A percentile compares a stretch with the other conserved stretches of the same genome.
Conservation (phyloP, 2,329 filamentous ascomycete genomes). For the Botrytis pseudocinerea region DNA sequence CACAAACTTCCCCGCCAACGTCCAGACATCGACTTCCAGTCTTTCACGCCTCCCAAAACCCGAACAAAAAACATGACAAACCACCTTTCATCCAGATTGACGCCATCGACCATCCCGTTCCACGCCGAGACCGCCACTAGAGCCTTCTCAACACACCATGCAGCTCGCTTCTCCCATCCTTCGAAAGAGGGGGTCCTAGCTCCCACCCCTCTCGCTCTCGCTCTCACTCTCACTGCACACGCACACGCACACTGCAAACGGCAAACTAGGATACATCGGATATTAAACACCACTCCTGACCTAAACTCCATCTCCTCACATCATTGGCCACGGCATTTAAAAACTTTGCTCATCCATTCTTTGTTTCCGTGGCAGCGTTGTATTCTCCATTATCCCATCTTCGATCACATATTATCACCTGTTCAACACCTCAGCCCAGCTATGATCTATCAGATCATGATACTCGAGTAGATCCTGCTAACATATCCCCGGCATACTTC, state of each 20-base stretch:
- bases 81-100: background rate
- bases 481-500: background rate
- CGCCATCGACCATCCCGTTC: background rate
- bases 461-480: background rate
- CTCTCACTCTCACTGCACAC: background rate
- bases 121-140: background rate
- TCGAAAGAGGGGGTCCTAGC: conserved; percentile 8
- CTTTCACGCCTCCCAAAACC: background rate
- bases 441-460: background rate
- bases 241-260: background rate
- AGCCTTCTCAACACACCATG: background rate
- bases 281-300: background rate
- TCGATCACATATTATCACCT: background rate
- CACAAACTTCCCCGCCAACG: background rate
- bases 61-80: background rate
- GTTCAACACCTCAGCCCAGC: background rate
- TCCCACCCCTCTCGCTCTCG: conserved; percentile 9
- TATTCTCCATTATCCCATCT: background rate
- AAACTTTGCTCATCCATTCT: background rate
- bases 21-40: background rate
- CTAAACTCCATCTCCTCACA: background rate
- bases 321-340: background rate
- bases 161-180: conserved; percentile 12
- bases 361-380: background rate
- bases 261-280: background rate